Base-by-base conservation (phyloP, 176 grass and related monocot genomes). In the Paspalum vaginatum region DNA sequence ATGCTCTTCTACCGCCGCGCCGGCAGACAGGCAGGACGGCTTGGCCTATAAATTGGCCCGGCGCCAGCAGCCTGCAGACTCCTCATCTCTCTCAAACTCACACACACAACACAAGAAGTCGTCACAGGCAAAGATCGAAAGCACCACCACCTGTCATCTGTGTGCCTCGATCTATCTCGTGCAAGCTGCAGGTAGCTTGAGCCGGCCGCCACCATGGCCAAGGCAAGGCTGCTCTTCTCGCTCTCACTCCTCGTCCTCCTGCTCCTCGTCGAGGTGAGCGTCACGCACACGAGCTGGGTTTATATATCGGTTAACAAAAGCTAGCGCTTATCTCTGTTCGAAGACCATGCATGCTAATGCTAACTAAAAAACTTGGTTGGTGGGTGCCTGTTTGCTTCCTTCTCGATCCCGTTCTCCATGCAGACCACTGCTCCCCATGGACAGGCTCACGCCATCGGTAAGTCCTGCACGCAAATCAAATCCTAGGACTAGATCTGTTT, bases 241-340 rank as follows among this genome's bases (percentile, higher is more conserved):
- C 56, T 83, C 46, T 81, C 85, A 2, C 73, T 91, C 25, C 62
- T 91, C 70, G 25, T 84, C 78, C 9, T 91, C 63, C 11, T 89
- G n/a, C 78, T 94, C 76, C 50, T 91, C 70, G 54, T 87, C 11
- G 61, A 91, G 89, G 92, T 94, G 80, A 80, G 53, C 27, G 58
- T 4, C 21, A 15, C 14, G 25, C 4, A 8, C 22, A 9, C 47
- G 24, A 37, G 20, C 15, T 71, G 32, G 32, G 32, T 32, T 32
- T 32, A 32, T 32, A 3, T 32, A 32, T 32, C 42, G 43, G 6
- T 26, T 26, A 25, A 16, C 21, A 32, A 32, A 32, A 32, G 2
- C 32, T 32, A 32, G 32, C 32, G 32, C 32, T 32, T 1, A 2
- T 32, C 32, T 32, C 32, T 32, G 32, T 32, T 32, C 32, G 32